Evolutionary conservation across 441 rosid species (phyloP), one percentile per base, ranked within the genome.

Genomic region (Gossypium davidsonii): DNA sequence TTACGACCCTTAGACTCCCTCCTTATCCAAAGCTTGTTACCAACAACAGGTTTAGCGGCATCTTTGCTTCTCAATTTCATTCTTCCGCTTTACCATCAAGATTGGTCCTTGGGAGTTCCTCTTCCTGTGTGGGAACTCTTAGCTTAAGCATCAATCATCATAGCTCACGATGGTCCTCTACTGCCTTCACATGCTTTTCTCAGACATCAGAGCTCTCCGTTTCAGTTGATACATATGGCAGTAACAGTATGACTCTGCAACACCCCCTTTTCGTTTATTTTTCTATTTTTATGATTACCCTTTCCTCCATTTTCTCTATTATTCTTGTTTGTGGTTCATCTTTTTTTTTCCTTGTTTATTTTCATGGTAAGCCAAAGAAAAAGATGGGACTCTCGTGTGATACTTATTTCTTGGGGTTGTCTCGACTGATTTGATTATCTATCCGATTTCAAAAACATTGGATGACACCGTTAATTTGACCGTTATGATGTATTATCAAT

Each of bases 181-280:
- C 61, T 62, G 23, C 52, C 14, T 51, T 78, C 67, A 79, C 59
- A 0, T 82, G 88, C 76, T 72, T 71, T 67, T 73, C 81, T 1
- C 71, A 62, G 73, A 74, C 48, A 39, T 72, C 81, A 49, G 74
- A 82, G 63, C 68, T 76, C 10, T 80, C 85, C 0, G 63, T 73
- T 76, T 78, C 82, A 0, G 34, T 52, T 20, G 65, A 53, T 76
- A 74, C 72, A n/a, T 28, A 26, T 12, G 65, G 42, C 69, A 63
- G 42, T 57, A 77, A 72, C 65, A 48, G 63, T 39, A 67, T 44
- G 7, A 20, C 25, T 17, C 20, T 4, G 17, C 51, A 26, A 11
- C 0, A n/a, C 15, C 6, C 12, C 20, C 1, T 44, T 21, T 42
- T 1, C 6, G 3, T 37, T 23, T 2, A 0, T 55, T 21, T 31